Evolutionary conservation across 1,139 yeast genomes (phyloP), one percentile per base, ranked within the genome.

Genomic region (Taiozyma onychis): DNA sequence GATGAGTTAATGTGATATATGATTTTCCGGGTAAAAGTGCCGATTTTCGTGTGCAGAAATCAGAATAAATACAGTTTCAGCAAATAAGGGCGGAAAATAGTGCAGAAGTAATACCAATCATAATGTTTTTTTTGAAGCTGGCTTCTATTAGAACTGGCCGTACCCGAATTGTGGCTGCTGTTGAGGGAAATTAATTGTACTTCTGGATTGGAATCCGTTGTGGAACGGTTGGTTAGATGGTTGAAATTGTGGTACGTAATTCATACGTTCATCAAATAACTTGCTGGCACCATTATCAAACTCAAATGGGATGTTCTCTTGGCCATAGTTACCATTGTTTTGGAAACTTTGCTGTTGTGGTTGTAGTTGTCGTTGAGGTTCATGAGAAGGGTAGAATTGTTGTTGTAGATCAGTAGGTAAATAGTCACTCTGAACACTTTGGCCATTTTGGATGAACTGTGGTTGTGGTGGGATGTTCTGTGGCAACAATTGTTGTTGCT

Each of bases 301-400:
- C 41, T 37, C 41, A 37, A 18, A 21, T 37, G 41, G 24, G 16
- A 37, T 21, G 18, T 32, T 32, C 5, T 37, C 41, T 7, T 18
- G 22, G 14, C 41, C 41, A 14, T 37, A 18, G 24, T 37, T 37
- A 10, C 41, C 41, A 18, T 21, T 37, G 24, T 37, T 37, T n/a
- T 39, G 37, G 22, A 21, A 16, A 14, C 32, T 42, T 9, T 24
- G 37, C 7, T 41, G 35, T 6, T 45, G 44, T 42, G 48, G 49
- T 51, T 59, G 46, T 41, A 48, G 47, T 18, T 44, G 47, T 18
- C 27, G 43, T 47, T 49, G 54, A 10, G 22, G 44, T 24, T 47
- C 49, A 14, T 39, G 43, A 14, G 27, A 14, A 22, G 37, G 24
- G 27, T 24, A 39, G 14, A 41, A 39, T 9, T 32, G 37, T 7